phyloP scores from a whole-genome alignment of 2,329 filamentous ascomycete species.

The Davidsoniella eucalypti region DNA sequence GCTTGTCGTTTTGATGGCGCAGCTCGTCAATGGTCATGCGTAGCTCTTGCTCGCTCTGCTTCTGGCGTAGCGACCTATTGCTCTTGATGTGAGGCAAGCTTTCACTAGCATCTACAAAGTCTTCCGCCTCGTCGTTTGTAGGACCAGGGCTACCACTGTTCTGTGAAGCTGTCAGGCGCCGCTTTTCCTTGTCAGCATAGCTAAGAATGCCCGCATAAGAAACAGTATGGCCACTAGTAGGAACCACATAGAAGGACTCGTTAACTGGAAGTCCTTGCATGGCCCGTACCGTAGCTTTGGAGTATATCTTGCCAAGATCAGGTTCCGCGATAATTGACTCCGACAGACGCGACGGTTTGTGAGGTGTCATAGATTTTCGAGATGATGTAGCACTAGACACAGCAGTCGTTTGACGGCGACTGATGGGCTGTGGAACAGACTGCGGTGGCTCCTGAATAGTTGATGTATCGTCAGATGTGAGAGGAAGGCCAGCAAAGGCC shows the following conservation, averaged over 20 bases:
- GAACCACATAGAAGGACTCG: constrained; percentile 89
- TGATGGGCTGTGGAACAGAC: neutral
- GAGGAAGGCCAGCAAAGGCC: constrained; percentile 79
- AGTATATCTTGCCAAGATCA: constrained; percentile 71
- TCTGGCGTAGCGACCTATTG: constrained; percentile 24
- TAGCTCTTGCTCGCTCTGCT: constrained; percentile 41
- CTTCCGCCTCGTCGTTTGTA: constrained; percentile 53
- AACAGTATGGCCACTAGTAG: constrained; percentile 75
- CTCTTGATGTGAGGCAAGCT: constrained; percentile 28
- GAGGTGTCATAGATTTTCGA: neutral
- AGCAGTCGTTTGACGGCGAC: constrained; percentile 11
- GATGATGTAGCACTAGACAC: constrained; percentile 14
- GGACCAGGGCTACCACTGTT: constrained; percentile 28
- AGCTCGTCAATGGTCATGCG: constrained; percentile 54
- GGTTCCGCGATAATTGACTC: constrained; percentile 32
- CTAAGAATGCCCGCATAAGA: constrained; percentile 83
- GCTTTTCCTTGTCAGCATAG: constrained; percentile 49
- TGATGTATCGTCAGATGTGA: constrained; percentile 38
- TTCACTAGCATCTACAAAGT: constrained; percentile 79
- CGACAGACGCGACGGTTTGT: constrained; percentile 5
- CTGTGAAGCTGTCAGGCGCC: constrained; percentile 36
- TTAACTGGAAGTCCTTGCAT: constrained; percentile 53
- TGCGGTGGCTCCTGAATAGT: neutral
- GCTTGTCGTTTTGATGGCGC: constrained; percentile 68
- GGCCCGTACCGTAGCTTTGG: constrained; percentile 66